Base-by-base conservation (phyloP, 2,329 filamentous ascomycete species). In the Aspergillus carbonarius region DNA sequence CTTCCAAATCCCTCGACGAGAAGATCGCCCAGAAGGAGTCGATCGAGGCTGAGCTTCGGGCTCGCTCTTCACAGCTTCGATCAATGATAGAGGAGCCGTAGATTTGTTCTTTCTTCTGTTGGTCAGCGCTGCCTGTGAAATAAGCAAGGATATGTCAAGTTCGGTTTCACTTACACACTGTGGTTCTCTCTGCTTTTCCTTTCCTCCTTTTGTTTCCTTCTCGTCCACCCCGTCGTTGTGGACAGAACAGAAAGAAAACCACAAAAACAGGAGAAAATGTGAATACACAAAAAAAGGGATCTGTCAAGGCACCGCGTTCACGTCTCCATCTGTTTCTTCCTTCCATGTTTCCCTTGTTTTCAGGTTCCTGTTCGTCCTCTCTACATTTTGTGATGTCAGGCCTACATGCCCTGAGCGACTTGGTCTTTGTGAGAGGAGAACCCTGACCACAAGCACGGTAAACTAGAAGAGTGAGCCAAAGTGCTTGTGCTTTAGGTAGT, bases 31-130 rank as follows among this genome's bases (percentile, higher is more conserved):
- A 65, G 9, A 63, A 51, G 25, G 52, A 54, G 9, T 53, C 52
- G n/a, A n/a, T 51, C 15, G 61, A 67, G 18, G 52, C 55, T 4
- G 58, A 63, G 50, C 44, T 35, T 7, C 35, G 54, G 37, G 52
- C 55, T 5, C n/a, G 37, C 8, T 40, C n/a, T 17, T 18, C 7
- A n/a, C 37, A 52, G 55, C 2, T 50, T 55, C 34, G 63, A 63
- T 34, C 57, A 32, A 13, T 39, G 35, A 10, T 61, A 60, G n/a
- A 60, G 47, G 40, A 32, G 44, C 32, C 25, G 27, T 27, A 48
- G 25, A 15, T 27, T 32, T 9, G 5, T 30, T 17, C n/a, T 48
- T 25, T 8, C 30, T 32, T 59, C 60, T 15, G 17, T 8, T 42
- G 12, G 23, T 30, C 44, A 48, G 25, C 17, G 44, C 8, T 57